Conservation (phyloP, 148 eudicot species). For the Nepenthes mirabilis region DNA sequence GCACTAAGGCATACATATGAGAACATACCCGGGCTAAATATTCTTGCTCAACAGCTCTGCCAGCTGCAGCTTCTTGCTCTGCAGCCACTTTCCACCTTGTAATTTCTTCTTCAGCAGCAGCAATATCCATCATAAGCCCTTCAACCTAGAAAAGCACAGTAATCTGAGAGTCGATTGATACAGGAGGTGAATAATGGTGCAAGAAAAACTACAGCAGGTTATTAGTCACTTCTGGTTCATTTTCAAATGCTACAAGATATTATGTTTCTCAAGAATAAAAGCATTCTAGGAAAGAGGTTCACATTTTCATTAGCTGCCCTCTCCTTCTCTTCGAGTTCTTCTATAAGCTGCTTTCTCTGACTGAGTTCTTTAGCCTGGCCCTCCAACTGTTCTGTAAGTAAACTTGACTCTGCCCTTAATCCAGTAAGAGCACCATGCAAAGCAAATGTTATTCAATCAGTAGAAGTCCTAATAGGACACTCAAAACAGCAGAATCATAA, state of each 20-base stretch:
- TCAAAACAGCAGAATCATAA: neutral
- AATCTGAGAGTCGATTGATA: neutral
- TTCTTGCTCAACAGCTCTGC: constrained; percentile 88
- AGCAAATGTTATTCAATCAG: constrained; percentile 5
- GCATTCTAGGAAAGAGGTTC: constrained; percentile 4
- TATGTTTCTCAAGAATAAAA: neutral
- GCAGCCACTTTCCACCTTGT: constrained; percentile 97
- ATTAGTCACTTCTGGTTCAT: neutral
- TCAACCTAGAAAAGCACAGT: constrained; percentile 38
- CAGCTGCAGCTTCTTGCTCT: constrained; percentile 96
- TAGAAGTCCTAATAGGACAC: neutral
- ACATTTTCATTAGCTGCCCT: constrained; percentile 92
- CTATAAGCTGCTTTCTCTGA: constrained; percentile 54
- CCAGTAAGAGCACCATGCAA: constrained; percentile 23
- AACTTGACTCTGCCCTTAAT: constrained; percentile 83
- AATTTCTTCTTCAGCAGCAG: constrained; percentile 95
- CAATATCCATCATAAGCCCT: constrained; percentile 92
- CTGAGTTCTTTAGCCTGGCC: constrained; percentile 66
- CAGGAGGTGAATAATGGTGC: neutral
- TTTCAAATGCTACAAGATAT: neutral
- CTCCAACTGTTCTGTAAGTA: constrained; percentile 70
- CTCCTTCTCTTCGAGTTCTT: constrained; percentile 93
- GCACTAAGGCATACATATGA: too few relatives aligned
- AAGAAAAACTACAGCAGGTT: neutral
- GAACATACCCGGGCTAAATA: constrained; percentile 54